Percentiles rank a stretch among this genome's conserved stretches.
phyloP scores from a whole-genome alignment of 2,329 filamentous ascomycete genomes.

The Alternaria solani region DNA sequence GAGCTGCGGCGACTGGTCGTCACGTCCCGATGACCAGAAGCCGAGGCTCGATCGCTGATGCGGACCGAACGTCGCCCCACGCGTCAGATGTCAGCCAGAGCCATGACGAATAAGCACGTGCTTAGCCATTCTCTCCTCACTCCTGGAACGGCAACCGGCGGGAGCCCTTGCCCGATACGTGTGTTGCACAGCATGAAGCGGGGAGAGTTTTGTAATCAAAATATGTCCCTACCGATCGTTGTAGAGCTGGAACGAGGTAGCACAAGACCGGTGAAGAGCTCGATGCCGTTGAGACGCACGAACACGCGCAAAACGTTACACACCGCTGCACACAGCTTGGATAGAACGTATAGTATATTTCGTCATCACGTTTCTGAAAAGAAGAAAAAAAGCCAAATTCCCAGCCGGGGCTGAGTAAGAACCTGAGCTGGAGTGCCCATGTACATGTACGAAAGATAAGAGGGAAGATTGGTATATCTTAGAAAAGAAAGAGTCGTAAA shows the following conservation, averaged over 20 bases:
- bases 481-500: not conserved
- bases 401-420: not conserved
- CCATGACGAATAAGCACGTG: slow-evolving; percentile 7
- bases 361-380: not conserved
- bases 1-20: slow-evolving; percentile 3
- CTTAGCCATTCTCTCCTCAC: not conserved
- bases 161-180: not conserved
- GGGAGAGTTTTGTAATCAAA: not conserved
- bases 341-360: not conserved
- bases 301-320: not conserved
- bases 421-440: not conserved
- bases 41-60: slow-evolving; percentile 28
- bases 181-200: not conserved
- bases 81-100: slow-evolving; percentile 9
- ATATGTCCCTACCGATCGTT: not conserved
- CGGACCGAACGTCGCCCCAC: slow-evolving; percentile 21
- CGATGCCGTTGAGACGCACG: not conserved
- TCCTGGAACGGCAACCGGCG: not conserved
- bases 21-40: slow-evolving; percentile 19
- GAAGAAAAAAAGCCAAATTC: not conserved
- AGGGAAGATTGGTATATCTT: slow-evolving; percentile 12
- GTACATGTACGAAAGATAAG: not conserved
- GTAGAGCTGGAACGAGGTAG: not conserved
- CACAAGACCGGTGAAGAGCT: slow-evolving; percentile 11
- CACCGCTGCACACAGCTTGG: not conserved